These are phyloP conservation scores for Komagataella pastoris DNA, from an alignment of 805 yeast genomes.

Conservation along the genomic window DNA sequence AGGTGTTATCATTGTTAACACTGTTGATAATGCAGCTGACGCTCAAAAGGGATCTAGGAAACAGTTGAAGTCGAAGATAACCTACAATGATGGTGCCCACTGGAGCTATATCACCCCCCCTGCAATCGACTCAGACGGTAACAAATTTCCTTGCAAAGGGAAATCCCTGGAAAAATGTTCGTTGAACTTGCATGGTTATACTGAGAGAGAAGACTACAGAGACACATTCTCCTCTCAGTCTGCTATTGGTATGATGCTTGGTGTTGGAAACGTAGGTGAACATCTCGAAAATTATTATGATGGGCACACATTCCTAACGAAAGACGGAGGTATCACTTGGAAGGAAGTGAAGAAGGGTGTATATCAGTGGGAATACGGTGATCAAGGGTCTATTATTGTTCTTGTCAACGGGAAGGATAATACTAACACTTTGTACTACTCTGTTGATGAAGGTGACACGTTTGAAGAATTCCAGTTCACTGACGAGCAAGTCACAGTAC, in stretches of 20 bases:
- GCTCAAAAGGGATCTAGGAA: slow-evolving; percentile 34
- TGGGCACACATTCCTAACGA: slow-evolving; percentile 43
- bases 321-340: slow-evolving; percentile 86
- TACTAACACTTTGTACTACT: slow-evolving; percentile 49
- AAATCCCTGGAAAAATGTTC: slow-evolving; percentile 50
- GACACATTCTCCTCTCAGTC: slow-evolving; percentile 78
- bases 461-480: slow-evolving; percentile 61
- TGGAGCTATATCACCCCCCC: slow-evolving; percentile 72
- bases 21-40: slow-evolving; percentile 40
- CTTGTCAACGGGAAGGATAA: slow-evolving; percentile 46
- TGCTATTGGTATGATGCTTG: slow-evolving; percentile 76
- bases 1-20: slow-evolving; percentile 68
- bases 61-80: slow-evolving; percentile 50
- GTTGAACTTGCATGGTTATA: slow-evolving; percentile 74
- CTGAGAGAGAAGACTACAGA: slow-evolving; percentile 68
- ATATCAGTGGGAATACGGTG: slow-evolving; percentile 88
- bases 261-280: slow-evolving; percentile 77
- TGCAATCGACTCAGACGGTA: slow-evolving; percentile 40
- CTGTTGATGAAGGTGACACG: slow-evolving; percentile 63
- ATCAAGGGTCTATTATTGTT: slow-evolving; percentile 75
- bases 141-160: slow-evolving; percentile 36
- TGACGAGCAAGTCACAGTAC: slow-evolving; percentile 41
- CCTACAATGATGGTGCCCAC: slow-evolving; percentile 82
- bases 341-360: slow-evolving; percentile 58
- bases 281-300: slow-evolving; percentile 32